Evolutionary conservation across 139 green algal species (phyloP).

Genomic region (Volvox africanus): DNA sequence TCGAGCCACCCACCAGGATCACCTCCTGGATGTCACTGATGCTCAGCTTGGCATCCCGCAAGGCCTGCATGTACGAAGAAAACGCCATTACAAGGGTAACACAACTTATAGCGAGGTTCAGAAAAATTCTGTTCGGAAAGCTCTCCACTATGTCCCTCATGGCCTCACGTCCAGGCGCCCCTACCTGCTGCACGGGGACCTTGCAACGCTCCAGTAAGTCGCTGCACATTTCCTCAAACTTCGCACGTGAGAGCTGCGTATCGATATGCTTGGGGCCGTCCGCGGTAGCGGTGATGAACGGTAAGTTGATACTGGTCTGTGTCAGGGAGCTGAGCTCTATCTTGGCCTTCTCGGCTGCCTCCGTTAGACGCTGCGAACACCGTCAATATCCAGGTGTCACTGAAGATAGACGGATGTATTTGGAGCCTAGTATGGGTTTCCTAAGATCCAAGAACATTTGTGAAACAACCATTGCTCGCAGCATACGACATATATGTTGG

Average conservation of each 20-base stretch:
- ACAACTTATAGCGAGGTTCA: too few species aligned
- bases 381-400: too few species aligned
- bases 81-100: too few species aligned
- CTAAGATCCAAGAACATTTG: too few species aligned
- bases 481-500: too few species aligned
- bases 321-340: slow-evolving; percentile 93
- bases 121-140: too few species aligned
- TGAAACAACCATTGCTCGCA: too few species aligned
- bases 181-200: slow-evolving; percentile 89
- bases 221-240: slow-evolving; percentile 96
- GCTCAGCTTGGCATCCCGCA: slow-evolving; percentile 95
- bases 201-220: slow-evolving; percentile 93
- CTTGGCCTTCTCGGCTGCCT: slow-evolving; percentile 99
- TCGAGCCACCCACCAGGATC: slow-evolving; percentile 97
- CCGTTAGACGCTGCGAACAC: slow-evolving; percentile 88
- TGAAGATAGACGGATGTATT: too few species aligned
- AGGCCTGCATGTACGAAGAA: slow-evolving; percentile 65
- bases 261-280: slow-evolving; percentile 99
- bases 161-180: neutral
- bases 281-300: slow-evolving; percentile 99
- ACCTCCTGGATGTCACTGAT: slow-evolving; percentile 94
- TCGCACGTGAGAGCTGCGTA: slow-evolving; percentile 73
- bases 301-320: slow-evolving; percentile 95
- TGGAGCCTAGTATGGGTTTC: too few species aligned
- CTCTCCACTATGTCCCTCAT: too few species aligned